phyloP scores from a whole-genome alignment of 192 early-diverging fungal genomes.

The Rhizophlyctis rosea region DNA sequence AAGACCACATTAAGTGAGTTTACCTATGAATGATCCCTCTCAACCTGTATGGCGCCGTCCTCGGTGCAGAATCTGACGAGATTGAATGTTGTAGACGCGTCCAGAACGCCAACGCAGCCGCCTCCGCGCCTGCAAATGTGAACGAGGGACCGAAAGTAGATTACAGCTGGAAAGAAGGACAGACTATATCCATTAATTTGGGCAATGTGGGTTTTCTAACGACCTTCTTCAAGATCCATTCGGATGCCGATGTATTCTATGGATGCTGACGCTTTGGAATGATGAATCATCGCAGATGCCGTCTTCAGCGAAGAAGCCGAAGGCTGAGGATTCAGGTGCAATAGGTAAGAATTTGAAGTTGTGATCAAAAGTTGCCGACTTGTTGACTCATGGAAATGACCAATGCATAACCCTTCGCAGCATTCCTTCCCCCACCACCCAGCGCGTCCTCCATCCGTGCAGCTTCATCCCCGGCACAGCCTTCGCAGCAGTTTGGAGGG shows the following conservation, averaged over 20 bases:
- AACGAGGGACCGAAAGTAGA: conserved; percentile 56
- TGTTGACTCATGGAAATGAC: neutral
- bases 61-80: neutral
- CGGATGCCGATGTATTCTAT: neutral
- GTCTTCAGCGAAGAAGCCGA: neutral
- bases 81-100: conserved; percentile 20
- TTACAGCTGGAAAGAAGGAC: conserved; percentile 76
- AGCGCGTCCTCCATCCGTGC: neutral
- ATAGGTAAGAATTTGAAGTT: neutral
- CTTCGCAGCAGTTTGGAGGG: too few relatives aligned
- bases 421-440: conserved; percentile 21
- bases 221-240: neutral
- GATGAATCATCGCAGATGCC: neutral
- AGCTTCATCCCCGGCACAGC: neutral
- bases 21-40: conserved; percentile 7
- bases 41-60: neutral
- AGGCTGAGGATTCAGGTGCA: neutral
- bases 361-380: too few relatives aligned
- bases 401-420: neutral
- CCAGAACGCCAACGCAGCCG: conserved; percentile 23
- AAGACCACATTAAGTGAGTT: conserved; percentile 71
- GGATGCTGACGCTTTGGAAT: neutral
- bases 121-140: neutral
- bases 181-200: conserved; percentile 73
- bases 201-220: conserved; percentile 47